These are phyloP conservation scores for Claviceps arundinis DNA, from an alignment of 2,329 filamentous ascomycete genomes.

Conservation along the genomic window DNA sequence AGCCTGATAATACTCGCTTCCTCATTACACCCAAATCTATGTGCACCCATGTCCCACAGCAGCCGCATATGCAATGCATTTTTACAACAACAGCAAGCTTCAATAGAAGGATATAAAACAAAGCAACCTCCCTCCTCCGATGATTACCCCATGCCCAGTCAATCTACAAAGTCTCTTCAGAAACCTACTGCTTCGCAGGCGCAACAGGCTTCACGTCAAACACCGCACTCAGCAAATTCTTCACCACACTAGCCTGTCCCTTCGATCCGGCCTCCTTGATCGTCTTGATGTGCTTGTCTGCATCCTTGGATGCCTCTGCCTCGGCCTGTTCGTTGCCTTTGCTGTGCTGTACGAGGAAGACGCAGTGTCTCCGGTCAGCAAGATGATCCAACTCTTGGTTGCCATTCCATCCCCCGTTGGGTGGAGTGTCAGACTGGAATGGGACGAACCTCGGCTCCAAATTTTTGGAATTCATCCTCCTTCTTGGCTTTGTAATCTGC, in stretches of 20 bases:
- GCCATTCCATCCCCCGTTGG: neutral
- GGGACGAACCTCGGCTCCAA: constrained; percentile 55
- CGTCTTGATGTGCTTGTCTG: constrained; percentile 66
- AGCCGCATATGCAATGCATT: neutral
- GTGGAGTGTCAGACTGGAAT: neutral
- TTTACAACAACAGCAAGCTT: neutral
- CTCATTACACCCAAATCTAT: neutral
- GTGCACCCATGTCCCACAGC: neutral
- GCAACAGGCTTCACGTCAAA: constrained; percentile 65
- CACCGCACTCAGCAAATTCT: constrained; percentile 74
- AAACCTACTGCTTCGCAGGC: constrained; percentile 19
- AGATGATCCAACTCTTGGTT: no score
- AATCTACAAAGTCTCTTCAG: no score
- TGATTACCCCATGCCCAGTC: neutral
- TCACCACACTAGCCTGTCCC: constrained; percentile 65
- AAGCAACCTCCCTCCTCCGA: neutral
- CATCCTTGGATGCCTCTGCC: constrained; percentile 64
- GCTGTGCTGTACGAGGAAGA: constrained; percentile 53
- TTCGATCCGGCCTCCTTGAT: constrained; percentile 73
- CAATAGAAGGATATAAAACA: neutral
- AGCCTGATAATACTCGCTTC: neutral
- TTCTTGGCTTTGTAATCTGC: constrained; percentile 81
- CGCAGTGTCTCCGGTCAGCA: no score
- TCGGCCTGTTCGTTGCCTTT: constrained; percentile 76
- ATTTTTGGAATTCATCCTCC: constrained; percentile 90